A percentile compares a stretch with the other conserved stretches of the same genome.
Evolutionary conservation across 2,329 filamentous ascomycete species (phyloP).

Genomic region (Annulohypoxylon truncatum): DNA sequence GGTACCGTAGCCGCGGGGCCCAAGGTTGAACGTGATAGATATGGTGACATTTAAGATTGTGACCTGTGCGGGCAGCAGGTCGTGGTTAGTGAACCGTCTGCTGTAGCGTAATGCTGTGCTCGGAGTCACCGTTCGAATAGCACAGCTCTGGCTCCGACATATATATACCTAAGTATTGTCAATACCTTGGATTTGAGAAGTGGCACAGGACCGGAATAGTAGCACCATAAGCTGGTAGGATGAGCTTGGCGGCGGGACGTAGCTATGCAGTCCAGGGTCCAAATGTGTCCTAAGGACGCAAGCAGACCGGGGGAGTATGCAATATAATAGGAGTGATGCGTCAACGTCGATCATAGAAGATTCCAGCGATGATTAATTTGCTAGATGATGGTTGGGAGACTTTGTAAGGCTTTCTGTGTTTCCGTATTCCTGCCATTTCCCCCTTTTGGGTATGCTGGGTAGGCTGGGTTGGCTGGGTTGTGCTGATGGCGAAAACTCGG

Average conservation of each 20-base stretch:
- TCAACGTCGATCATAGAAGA: conserved; percentile 42
- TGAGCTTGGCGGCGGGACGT: conserved; percentile 39
- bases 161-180: conserved; percentile 31
- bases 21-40: conserved; percentile 22
- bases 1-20: conserved; percentile 12
- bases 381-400: conserved; percentile 19
- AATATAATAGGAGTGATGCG: conserved; percentile 37
- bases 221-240: conserved; percentile 36
- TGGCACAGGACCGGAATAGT: conserved; percentile 32
- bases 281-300: conserved; percentile 27
- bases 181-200: conserved; percentile 28
- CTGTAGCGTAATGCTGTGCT: conserved; percentile 28
- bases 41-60: conserved; percentile 32
- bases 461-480: background rate
- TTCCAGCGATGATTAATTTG: conserved; percentile 36
- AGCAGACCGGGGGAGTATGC: conserved; percentile 31
- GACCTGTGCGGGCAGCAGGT: conserved; percentile 18
- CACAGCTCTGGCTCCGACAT: conserved; percentile 25
- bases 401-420: conserved; percentile 30
- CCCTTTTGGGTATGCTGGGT: conserved; percentile 10
- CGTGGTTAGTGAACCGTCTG: conserved; percentile 21
- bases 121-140: conserved; percentile 16
- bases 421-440: conserved; percentile 27
- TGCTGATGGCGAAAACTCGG: conserved; percentile 28
- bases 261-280: conserved; percentile 33